Evolutionary conservation across 768 basidiomycete genomes (phyloP), one percentile per base, ranked within the genome.

Genomic region (Psilocybe cubensis): DNA sequence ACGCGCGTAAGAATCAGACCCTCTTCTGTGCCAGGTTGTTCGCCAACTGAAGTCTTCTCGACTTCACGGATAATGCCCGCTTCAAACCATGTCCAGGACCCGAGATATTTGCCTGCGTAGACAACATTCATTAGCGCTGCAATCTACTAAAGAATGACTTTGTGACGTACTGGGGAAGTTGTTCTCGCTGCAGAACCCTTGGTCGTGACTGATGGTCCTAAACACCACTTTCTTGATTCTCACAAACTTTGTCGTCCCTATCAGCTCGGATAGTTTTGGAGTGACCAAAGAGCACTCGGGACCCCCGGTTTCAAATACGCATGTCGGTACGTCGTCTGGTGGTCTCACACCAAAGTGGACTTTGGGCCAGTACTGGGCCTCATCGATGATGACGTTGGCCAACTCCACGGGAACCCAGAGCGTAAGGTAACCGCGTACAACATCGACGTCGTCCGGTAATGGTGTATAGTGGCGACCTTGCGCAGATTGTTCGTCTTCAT

Each of bases 11-110:
- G 24, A 10, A 29, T 7, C 27, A 25, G 28, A 27, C 41, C 29
- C 20, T 43, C 42, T 8, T 17, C 31, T 20, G 25, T 9, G 27
- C n/a, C n/a, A 10, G 21, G 14, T 20, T 21, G 25, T 43, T 28
- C 40, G 17, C 21, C n/a, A 6, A 18, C 12, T 7, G 14, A 2
- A 12, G 29, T 42, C n/a, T 4, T n/a, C 5, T 27, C 21, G 12
- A 27, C 27, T 18, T 57, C 40, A 3, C 55, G 47, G 28, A 42
- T 20, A 3, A 57, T 57, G 12, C 24, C 47, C 3, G 47, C 55
- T 31, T 57, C 46, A 33, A 57, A 57, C 55, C 55, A 57, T 14
- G 55, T 57, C 47, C 48, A 57, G 0, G 55, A 57, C 8, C 55
- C 46, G 9, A 21, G 25, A 20, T 57, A 57, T 31, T 17, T 38